Percentiles rank a stretch among this genome's conserved stretches.
phyloP scores from a whole-genome alignment of 2,329 filamentous ascomycete species.

The Aspergillus sp. region DNA sequence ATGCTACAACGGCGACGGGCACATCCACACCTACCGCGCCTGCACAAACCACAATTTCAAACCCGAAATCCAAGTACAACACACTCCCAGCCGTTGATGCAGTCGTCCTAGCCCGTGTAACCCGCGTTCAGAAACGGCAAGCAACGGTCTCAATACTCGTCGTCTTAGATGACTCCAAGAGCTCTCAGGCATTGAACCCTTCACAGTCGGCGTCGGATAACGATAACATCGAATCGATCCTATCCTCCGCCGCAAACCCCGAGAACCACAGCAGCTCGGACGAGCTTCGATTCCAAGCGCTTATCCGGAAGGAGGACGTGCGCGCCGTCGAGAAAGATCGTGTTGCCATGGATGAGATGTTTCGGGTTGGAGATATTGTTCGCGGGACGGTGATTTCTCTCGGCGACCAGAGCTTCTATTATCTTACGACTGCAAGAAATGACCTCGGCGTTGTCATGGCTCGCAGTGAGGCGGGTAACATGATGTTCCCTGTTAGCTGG shows the following conservation, averaged over 20 bases:
- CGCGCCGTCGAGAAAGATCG: slow-evolving; percentile 94
- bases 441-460: slow-evolving; percentile 94
- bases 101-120: slow-evolving; percentile 79
- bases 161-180: slow-evolving; percentile 57
- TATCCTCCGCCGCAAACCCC: slow-evolving; percentile 39
- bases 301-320: slow-evolving; percentile 87
- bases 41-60: slow-evolving; percentile 7
- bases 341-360: slow-evolving; percentile 85
- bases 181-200: slow-evolving; percentile 20
- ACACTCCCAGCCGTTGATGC: slow-evolving; percentile 79
- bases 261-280: slow-evolving; percentile 54
- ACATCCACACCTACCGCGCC: slow-evolving; percentile 13
- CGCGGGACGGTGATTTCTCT: slow-evolving; percentile 83
- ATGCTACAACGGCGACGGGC: background rate
- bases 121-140: slow-evolving; percentile 80
- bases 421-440: slow-evolving; percentile 87
- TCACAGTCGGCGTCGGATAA: slow-evolving; percentile 32
- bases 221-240: slow-evolving; percentile 38
- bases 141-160: slow-evolving; percentile 84
- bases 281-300: slow-evolving; percentile 70
- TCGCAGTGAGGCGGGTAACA: slow-evolving; percentile 79
- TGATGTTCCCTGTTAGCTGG: slow-evolving; percentile 93
- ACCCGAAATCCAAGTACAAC: slow-evolving; percentile 57
- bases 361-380: slow-evolving; percentile 89
- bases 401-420: slow-evolving; percentile 93